phyloP scores from a whole-genome alignment of 2,329 filamentous ascomycete species.

The Chalaropsis thielavioides region DNA sequence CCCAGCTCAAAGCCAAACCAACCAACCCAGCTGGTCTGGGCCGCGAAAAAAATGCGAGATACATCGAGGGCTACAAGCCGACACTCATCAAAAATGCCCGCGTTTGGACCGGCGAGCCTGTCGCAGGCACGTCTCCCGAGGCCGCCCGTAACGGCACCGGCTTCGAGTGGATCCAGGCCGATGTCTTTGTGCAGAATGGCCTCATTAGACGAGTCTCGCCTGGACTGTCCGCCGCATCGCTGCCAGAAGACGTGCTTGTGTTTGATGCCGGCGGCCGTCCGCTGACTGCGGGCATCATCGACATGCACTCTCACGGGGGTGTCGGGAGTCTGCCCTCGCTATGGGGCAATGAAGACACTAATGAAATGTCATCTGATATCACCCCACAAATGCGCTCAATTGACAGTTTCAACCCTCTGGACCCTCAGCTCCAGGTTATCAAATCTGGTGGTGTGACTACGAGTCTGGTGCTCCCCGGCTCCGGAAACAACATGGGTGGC shows the following conservation, averaged over 20 bases:
- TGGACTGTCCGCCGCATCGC: constrained; percentile 26
- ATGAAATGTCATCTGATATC: constrained; percentile 49
- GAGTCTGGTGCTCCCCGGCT: constrained; percentile 50
- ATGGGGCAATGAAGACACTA: constrained; percentile 41
- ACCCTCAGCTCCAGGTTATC: constrained; percentile 52
- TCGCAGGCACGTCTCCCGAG: constrained; percentile 29
- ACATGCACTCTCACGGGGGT: constrained; percentile 57
- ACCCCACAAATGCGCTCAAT: constrained; percentile 55
- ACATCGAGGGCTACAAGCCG: constrained; percentile 41
- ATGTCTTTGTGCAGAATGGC: constrained; percentile 46
- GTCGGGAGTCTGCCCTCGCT: constrained; percentile 43
- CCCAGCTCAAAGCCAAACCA: constrained; percentile 39
- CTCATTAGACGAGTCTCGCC: constrained; percentile 41
- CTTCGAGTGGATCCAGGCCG: constrained; percentile 44
- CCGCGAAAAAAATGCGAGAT: constrained; percentile 46
- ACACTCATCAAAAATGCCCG: constrained; percentile 53
- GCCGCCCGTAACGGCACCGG: constrained; percentile 44
- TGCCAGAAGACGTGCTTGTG: constrained; percentile 22
- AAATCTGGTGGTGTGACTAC: constrained; percentile 61
- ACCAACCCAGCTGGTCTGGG: constrained; percentile 40
- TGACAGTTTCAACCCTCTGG: constrained; percentile 48
- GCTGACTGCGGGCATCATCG: constrained; percentile 52
- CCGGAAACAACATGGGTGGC: constrained; percentile 59
- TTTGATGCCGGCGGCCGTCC: constrained; percentile 46
- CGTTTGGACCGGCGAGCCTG: constrained; percentile 51